A percentile compares a stretch with the other conserved stretches of the same genome.
Evolutionary conservation across 2,329 filamentous ascomycete genomes (phyloP).

Genomic region (Botrytis byssoidea): DNA sequence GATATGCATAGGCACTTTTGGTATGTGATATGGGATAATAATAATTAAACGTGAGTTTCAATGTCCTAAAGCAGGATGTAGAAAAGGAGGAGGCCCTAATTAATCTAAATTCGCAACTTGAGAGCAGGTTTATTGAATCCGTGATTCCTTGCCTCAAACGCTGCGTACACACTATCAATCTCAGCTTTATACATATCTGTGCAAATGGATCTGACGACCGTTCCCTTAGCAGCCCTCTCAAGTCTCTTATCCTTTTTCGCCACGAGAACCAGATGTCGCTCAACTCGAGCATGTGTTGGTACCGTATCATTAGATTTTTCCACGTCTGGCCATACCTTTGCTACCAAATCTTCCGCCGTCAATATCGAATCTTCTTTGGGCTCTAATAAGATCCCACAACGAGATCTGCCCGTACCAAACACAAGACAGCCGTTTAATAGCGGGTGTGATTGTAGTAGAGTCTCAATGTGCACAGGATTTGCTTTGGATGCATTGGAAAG

Average conservation of each 20-base stretch:
- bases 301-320: constrained; percentile 25
- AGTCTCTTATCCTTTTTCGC: constrained; percentile 21
- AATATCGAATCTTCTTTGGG: constrained; percentile 12
- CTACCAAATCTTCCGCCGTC: constrained; percentile 19
- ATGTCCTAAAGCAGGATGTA: neutral
- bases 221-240: constrained; percentile 26
- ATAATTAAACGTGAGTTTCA: neutral
- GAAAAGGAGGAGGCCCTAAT: rapidly evolving
- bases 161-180: constrained; percentile 36
- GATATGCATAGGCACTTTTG: rapidly evolving
- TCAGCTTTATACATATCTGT: neutral
- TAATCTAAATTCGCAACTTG: neutral
- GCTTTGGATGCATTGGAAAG: constrained; percentile 48
- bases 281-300: constrained; percentile 27
- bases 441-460: constrained; percentile 39
- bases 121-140: no score
- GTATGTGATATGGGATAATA: neutral
- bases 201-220: constrained; percentile 15
- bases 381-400: constrained; percentile 28
- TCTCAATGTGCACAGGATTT: constrained; percentile 45
- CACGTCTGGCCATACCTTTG: constrained; percentile 26
- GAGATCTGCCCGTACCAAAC: constrained; percentile 37
- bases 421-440: constrained; percentile 39
- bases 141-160: neutral
- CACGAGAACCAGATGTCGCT: constrained; percentile 25